Conservation (phyloP, 2,329 filamentous ascomycete species). For the Penicillium brasilianum region DNA sequence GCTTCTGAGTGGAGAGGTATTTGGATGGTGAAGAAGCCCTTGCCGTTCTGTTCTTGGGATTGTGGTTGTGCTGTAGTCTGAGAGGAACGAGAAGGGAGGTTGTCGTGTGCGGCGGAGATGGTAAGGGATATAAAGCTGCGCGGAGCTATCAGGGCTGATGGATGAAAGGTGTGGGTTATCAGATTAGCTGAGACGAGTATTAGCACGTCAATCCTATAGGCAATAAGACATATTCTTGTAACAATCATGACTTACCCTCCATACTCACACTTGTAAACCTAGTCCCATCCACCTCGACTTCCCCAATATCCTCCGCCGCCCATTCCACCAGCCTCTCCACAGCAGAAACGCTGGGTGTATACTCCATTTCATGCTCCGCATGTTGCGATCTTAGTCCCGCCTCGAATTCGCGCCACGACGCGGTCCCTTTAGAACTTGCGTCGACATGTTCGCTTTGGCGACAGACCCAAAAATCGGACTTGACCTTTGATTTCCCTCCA, state of each 20-base stretch:
- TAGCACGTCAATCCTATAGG: background rate
- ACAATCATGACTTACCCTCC: slow-evolving; percentile 29
- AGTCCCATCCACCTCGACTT: slow-evolving; percentile 18
- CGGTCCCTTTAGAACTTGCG: slow-evolving; percentile 37
- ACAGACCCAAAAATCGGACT: slow-evolving; percentile 47
- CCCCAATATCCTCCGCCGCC: slow-evolving; percentile 24
- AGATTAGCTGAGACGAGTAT: slow-evolving; percentile 35
- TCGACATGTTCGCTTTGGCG: slow-evolving; percentile 46
- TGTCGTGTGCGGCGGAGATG: slow-evolving; percentile 37
- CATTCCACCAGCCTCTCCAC: slow-evolving; percentile 40
- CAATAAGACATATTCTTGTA: background rate
- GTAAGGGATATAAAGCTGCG: slow-evolving; percentile 41
- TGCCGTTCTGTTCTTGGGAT: slow-evolving; percentile 20
- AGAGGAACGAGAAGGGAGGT: slow-evolving; percentile 18
- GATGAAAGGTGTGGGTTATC: slow-evolving; percentile 45
- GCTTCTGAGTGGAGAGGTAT: slow-evolving; percentile 33
- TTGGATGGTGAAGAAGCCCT: slow-evolving; percentile 42
- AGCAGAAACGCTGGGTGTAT: slow-evolving; percentile 44
- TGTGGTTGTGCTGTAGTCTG: no score
- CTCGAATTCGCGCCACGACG: slow-evolving; percentile 47
- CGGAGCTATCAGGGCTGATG: slow-evolving; percentile 37
- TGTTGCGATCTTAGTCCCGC: slow-evolving; percentile 44
- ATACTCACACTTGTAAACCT: slow-evolving; percentile 29
- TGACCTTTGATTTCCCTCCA: background rate
- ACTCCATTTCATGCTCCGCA: slow-evolving; percentile 48